A percentile compares a stretch with the other conserved stretches of the same genome.
Conservation (phyloP, 2,329 filamentous ascomycete genomes). For the Daldinia eschscholtzii region DNA sequence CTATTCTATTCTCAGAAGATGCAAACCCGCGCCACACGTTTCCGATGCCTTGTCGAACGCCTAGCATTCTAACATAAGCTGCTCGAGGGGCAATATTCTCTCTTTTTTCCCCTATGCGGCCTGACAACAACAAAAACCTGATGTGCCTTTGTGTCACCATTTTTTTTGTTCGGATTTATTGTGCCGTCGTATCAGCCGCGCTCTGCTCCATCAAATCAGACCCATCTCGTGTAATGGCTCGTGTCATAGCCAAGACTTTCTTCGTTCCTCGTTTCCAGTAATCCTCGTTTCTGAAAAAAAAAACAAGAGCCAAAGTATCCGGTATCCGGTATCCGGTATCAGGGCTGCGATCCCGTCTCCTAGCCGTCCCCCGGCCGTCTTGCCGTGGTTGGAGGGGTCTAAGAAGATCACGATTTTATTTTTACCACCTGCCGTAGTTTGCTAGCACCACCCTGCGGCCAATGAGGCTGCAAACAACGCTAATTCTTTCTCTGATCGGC, state of each 20-base stretch:
- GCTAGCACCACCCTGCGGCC: constrained; percentile 24
- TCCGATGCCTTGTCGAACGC: neutral
- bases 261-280: constrained; percentile 27
- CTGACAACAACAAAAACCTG: constrained; percentile 7
- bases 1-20: constrained; percentile 12
- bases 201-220: constrained; percentile 27
- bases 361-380: constrained; percentile 1
- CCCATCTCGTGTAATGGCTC: constrained; percentile 35
- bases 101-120: neutral
- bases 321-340: constrained; percentile 33
- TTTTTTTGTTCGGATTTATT: constrained; percentile 4
- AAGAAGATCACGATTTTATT: constrained; percentile 39
- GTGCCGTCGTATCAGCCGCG: constrained; percentile 32
- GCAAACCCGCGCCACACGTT: constrained; percentile 10
- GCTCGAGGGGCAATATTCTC: neutral
- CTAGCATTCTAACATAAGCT: constrained; percentile 6
- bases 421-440: constrained; percentile 24
- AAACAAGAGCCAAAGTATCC: constrained; percentile 12
- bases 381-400: constrained; percentile 22
- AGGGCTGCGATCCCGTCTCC: constrained; percentile 24
- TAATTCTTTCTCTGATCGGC: constrained; percentile 24
- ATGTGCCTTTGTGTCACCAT: constrained; percentile 1
- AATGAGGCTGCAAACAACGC: constrained; percentile 22
- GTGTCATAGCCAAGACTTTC: constrained; percentile 40
- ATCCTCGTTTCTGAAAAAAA: constrained; percentile 15